phyloP scores from a whole-genome alignment of 768 basidiomycete species.

The Cystobasidium ongulense region DNA sequence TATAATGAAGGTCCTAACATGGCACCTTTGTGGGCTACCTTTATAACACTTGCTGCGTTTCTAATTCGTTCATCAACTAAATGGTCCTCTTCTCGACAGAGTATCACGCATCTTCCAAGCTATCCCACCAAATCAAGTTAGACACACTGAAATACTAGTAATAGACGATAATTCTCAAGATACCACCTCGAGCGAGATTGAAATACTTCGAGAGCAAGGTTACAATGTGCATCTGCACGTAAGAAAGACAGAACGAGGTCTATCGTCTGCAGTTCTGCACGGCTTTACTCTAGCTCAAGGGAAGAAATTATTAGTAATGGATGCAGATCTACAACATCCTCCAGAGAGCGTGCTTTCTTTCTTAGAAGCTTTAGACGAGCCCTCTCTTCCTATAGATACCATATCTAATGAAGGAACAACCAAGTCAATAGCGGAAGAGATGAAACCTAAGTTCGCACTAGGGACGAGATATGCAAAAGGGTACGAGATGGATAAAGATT shows the following conservation, averaged over 20 bases:
- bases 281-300: conserved; percentile 41
- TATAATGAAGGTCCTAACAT: conserved; percentile 42
- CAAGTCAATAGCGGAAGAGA: background rate
- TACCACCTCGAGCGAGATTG: conserved; percentile 36
- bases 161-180: conserved; percentile 42
- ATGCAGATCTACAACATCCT: conserved; percentile 43
- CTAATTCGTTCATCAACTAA: background rate
- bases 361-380: conserved; percentile 34
- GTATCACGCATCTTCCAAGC: conserved; percentile 26
- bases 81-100: background rate
- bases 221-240: conserved; percentile 40
- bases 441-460: conserved; percentile 35
- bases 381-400: background rate
- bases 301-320: conserved; percentile 40
- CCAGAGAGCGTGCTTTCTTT: conserved; percentile 37
- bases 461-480: conserved; percentile 42
- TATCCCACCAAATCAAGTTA: background rate
- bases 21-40: conserved; percentile 6
- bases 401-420: background rate
- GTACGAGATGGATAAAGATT: conserved; percentile 40
- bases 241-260: conserved; percentile 37
- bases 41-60: background rate
- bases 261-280: conserved; percentile 41
- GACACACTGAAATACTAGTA: conserved; percentile 39
- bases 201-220: conserved; percentile 34